Evolutionary conservation across 495 filamentous ascomycete species (phyloP).

Genomic region (Xylaria curta): DNA sequence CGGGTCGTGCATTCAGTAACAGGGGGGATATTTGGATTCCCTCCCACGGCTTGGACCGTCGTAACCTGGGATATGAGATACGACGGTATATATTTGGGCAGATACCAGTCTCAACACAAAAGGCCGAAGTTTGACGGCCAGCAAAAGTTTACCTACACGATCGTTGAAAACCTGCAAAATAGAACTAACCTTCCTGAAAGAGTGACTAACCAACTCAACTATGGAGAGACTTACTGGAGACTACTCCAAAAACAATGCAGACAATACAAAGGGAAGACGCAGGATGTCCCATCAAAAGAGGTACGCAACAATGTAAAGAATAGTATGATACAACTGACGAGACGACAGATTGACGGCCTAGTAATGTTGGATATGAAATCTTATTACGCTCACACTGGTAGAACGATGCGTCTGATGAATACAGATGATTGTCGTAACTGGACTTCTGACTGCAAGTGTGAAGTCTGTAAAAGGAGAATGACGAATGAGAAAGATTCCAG

Average conservation of each 20-base stretch:
- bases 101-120: not conserved
- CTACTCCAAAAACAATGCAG: not conserved
- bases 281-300: not conserved
- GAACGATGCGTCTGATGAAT: not conserved
- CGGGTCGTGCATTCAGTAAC: not conserved
- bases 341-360: not conserved
- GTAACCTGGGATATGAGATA: not conserved
- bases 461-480: not conserved
- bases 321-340: not conserved
- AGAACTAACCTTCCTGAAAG: not conserved
- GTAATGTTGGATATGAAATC: slow-evolving; percentile 4
- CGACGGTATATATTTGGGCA: not conserved
- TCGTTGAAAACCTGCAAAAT: not conserved
- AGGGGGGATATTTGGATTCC: not conserved
- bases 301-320: not conserved
- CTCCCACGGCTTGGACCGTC: not conserved
- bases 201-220: not conserved
- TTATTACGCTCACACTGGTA: not conserved
- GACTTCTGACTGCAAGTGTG: not conserved
- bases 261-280: not conserved
- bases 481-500: not conserved
- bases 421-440: not conserved
- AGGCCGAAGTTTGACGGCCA: not conserved
- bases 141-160: not conserved
- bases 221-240: not conserved